These are phyloP conservation scores for Curvularia hawaiiensis DNA, from an alignment of 2,329 filamentous ascomycete species.

Conservation along the genomic window DNA sequence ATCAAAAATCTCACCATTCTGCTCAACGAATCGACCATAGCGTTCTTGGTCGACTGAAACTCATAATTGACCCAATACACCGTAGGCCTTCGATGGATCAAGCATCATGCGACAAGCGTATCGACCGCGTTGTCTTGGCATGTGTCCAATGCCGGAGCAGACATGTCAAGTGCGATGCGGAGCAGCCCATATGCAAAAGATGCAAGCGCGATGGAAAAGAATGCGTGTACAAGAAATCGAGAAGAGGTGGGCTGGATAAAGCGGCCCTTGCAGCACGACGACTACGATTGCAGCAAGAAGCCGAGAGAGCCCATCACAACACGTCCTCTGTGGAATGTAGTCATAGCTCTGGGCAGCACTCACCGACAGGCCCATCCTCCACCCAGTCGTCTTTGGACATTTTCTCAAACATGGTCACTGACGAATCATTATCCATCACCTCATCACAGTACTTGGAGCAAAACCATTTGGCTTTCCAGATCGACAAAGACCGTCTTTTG, in stretches of 20 bases:
- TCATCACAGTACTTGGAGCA: slow-evolving; percentile 7
- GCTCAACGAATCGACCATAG: background rate
- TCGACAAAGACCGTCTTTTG: slow-evolving; percentile 35
- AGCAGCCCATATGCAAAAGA: slow-evolving; percentile 37
- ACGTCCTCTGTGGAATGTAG: background rate
- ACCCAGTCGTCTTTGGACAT: background rate
- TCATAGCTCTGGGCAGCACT: background rate
- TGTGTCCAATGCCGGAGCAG: slow-evolving; percentile 42
- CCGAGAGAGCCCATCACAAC: slow-evolving; percentile 20
- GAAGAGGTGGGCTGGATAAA: slow-evolving; percentile 43
- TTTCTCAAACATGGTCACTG: background rate
- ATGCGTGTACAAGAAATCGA: slow-evolving; percentile 40
- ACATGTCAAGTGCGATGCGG: slow-evolving; percentile 44
- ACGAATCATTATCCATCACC: background rate
- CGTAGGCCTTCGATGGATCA: slow-evolving; percentile 25
- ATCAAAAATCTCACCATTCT: background rate
- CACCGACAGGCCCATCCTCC: slow-evolving; percentile 1
- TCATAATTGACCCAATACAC: background rate
- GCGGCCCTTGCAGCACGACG: slow-evolving; percentile 38
- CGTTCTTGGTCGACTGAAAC: background rate
- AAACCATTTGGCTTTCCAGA: slow-evolving; percentile 28
- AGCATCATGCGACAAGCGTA: slow-evolving; percentile 22
- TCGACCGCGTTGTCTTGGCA: slow-evolving; percentile 39
- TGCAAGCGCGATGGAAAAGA: slow-evolving; percentile 43
- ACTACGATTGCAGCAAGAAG: slow-evolving; percentile 35